Evolutionary conservation across 2,329 filamentous ascomycete genomes (phyloP).

Genomic region (Fusarium sarcochroum): DNA sequence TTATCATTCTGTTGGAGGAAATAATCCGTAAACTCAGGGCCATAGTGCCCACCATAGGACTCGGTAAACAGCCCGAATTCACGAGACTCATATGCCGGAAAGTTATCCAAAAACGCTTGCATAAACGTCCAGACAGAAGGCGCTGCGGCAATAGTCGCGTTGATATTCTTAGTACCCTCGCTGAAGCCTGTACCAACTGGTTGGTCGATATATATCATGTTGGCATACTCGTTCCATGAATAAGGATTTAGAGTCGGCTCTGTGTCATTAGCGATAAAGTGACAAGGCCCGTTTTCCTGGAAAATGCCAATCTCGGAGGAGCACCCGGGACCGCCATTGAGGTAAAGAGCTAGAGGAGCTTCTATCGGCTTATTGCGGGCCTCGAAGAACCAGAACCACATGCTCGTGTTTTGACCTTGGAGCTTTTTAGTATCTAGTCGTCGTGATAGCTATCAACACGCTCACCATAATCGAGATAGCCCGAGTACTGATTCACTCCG

Average conservation of each 20-base stretch:
- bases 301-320: conserved; percentile 63
- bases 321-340: conserved; percentile 54
- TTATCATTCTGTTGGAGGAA: conserved; percentile 69
- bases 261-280: conserved; percentile 63
- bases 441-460: too few relatives aligned
- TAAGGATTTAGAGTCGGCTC: conserved; percentile 66
- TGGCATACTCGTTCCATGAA: conserved; percentile 74
- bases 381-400: conserved; percentile 65
- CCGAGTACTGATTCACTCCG: conserved; percentile 75
- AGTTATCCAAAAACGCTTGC: conserved; percentile 73
- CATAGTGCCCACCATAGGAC: conserved; percentile 72
- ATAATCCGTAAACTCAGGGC: conserved; percentile 68
- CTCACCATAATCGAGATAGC: conserved; percentile 63
- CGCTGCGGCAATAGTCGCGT: conserved; percentile 52
- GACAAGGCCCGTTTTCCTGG: conserved; percentile 82
- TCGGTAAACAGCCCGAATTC: conserved; percentile 69
- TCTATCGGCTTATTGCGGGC: conserved; percentile 57
- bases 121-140: conserved; percentile 66
- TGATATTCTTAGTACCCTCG: conserved; percentile 45
- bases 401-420: conserved; percentile 46
- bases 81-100: conserved; percentile 72
- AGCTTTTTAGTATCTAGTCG: too few relatives aligned
- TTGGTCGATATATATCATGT: conserved; percentile 80
- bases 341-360: conserved; percentile 70
- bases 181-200: conserved; percentile 57